These are phyloP conservation scores for Emmonsia crescens DNA, from an alignment of 2,329 filamentous ascomycete genomes.

Conservation along the genomic window DNA sequence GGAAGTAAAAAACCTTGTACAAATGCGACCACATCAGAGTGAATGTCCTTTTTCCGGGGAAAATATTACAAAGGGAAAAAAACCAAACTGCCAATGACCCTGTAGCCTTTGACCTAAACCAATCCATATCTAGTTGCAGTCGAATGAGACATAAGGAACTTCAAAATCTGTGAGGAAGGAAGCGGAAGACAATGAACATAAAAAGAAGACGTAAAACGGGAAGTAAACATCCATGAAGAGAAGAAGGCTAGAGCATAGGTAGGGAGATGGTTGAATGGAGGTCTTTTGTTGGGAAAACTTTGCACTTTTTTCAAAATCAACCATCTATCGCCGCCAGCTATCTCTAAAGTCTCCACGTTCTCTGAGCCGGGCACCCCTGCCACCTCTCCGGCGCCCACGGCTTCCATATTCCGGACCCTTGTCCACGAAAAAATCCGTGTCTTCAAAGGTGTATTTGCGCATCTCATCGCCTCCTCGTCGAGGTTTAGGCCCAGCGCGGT, in stretches of 20 bases:
- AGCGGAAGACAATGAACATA: not conserved
- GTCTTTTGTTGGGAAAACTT: not conserved
- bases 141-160: not conserved
- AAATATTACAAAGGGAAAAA: not conserved
- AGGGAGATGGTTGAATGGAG: not conserved
- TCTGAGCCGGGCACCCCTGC: conserved; percentile 18
- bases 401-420: conserved; percentile 54
- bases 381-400: conserved; percentile 23
- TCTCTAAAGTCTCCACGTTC: conserved; percentile 1
- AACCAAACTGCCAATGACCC: not conserved
- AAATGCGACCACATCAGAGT: not conserved
- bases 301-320: not conserved
- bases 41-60: not conserved
- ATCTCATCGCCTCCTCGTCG: conserved; percentile 41
- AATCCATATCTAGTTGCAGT: not conserved
- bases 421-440: conserved; percentile 56
- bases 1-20: not conserved
- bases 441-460: conserved; percentile 64
- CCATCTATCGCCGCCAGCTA: conserved; percentile 12
- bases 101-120: not conserved
- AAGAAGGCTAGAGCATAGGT: not conserved
- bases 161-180: not conserved
- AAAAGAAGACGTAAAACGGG: too few species aligned
- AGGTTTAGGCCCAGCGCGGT: conserved; percentile 28
- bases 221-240: not conserved